phyloP scores from a whole-genome alignment of 768 basidiomycete genomes.

The Hygrophoropsis aurantiaca region DNA sequence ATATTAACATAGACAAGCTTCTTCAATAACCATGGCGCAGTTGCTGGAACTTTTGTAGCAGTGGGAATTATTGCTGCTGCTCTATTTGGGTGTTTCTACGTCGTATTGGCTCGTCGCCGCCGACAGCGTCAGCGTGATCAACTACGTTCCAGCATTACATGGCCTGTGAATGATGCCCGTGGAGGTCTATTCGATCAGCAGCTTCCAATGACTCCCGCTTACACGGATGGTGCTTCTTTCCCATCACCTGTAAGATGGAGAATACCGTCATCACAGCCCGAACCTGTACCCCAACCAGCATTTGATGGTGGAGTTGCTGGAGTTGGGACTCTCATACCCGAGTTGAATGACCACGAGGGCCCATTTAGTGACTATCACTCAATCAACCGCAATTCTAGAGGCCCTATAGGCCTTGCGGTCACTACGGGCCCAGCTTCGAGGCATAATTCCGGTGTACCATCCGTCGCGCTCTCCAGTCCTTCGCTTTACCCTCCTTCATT shows the following conservation, averaged over 20 bases:
- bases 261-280: too few species aligned
- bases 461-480: constrained; percentile 44
- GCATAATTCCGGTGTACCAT: constrained; percentile 13
- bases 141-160: constrained; percentile 38
- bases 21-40: constrained; percentile 64
- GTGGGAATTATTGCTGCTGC: constrained; percentile 57
- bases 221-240: constrained; percentile 12
- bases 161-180: constrained; percentile 25
- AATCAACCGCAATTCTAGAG: neutral
- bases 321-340: neutral
- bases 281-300: constrained; percentile 1
- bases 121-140: constrained; percentile 36
- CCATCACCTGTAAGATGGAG: too few species aligned
- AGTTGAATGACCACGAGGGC: constrained; percentile 13
- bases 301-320: neutral
- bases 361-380: constrained; percentile 16
- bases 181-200: constrained; percentile 39
- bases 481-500: constrained; percentile 51
- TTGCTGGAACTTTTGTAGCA: constrained; percentile 72
- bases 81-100: constrained; percentile 42
- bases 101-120: constrained; percentile 35
- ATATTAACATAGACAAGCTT: constrained; percentile 42
- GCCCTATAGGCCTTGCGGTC: constrained; percentile 17
- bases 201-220: constrained; percentile 11
- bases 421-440: constrained; percentile 22